Evolutionary conservation across 371 early-diverging fungal genomes (phyloP), one percentile per base, ranked within the genome.

Genomic region (Phascolomyces articulosus): DNA sequence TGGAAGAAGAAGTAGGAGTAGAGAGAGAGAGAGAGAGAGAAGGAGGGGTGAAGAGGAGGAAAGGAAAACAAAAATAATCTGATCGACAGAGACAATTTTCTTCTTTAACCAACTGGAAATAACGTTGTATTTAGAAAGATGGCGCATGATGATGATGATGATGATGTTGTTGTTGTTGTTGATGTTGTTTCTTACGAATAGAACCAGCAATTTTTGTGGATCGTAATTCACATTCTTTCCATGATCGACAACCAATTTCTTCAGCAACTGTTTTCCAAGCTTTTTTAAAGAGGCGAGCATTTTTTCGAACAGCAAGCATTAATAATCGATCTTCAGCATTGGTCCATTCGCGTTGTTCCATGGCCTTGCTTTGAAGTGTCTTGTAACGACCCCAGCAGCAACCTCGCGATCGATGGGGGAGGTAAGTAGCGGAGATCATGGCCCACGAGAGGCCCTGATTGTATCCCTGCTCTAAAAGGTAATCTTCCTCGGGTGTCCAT

Each of bases 321-420:
- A 73, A 51, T 15, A 69, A 26, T 15, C 51, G 48, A 48, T 73
- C 73, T 40, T 73, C 73, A 11, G 59, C 57, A 4, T 54, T 55
- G 15, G 60, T 58, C 73, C 73, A 73, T 61, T 67, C 69, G 20
- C 69, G 60, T 10, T 69, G 67, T 28, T 71, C 71, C 18, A 60
- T 26, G 4, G 63, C 61, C 23, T 71, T 71, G 23, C 67, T 63
- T 48, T 82, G 82, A n/a, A 82, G 47, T 11, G 82, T 79, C 54
- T 82, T 82, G 62, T 77, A 82, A 10, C 82, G 68, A 7, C 82
- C 82, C 82, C 82, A 82, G 60, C 82, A 82, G 40, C 82, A 82
- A 0, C 82, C 82, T 63, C 82, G 73, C 10, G 82, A 82, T 29
- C 82, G 70, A 55, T 77, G 79, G 3, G 82, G 77, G 3, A 82